Base-by-base conservation (phyloP, 768 basidiomycete genomes). In the Symmetrospora coprosmae region DNA sequence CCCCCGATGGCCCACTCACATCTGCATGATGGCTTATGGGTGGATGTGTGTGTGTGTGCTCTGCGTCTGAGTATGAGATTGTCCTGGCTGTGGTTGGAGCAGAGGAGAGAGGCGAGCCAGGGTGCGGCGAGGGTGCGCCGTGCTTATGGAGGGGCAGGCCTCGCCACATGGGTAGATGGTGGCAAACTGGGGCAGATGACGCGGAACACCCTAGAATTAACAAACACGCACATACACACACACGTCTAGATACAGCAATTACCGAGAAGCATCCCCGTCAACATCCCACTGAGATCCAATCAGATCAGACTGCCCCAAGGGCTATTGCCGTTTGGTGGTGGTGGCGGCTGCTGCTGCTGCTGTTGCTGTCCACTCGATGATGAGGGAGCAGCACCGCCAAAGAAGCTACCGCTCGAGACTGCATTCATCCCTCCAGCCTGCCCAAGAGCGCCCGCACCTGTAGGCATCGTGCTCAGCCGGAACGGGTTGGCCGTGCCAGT, bases 261-360 rank as follows among this genome's bases (percentile, higher is more conserved):
- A 2, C 11, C 28, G 11, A 38, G 23, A 17, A 5, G 16, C 34
- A 14, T 28, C 28, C 21, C n/a, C 49, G 33, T 50, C 8, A 17
- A 47, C 14, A 21, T n/a, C 45, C 11, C 11, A 14, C 17, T 47
- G 14, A 25, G 23, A 13, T 21, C 11, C 9, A 35, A 46, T 58
- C 55, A 58, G 41, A 58, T 58, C 40, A 58, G 31, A 46, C 55
- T 58, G 2, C 55, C 55, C 55, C 55, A 58, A 31, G 55, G 38
- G 49, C 11, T 52, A 35, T 37, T 52, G 50, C 21, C 23, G 11
- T n/a, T 19, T 19, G 28, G 21, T 23, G 35, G 39, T 19, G 21
- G 40, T 45, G 25, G 30, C 21, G 40, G 33, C 34, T 56, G 30
- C 28, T 56, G 21, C 53, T 56, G 17, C 30, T 40, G 30, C 19